phyloP scores from a whole-genome alignment of 257 asterid genomes.

The Solanum okadae region DNA sequence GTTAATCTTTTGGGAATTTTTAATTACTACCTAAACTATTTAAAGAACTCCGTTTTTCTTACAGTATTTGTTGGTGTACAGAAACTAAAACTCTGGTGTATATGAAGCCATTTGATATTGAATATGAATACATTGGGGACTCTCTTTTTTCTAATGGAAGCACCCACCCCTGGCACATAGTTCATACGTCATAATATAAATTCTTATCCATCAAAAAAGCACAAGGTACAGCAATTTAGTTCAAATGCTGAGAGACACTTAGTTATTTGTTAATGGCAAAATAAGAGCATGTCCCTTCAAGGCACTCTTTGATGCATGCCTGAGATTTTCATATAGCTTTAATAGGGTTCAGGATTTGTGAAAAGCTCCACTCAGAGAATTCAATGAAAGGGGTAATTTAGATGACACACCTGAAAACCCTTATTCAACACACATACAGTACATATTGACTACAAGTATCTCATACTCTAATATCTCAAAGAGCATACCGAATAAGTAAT shows the following conservation, averaged over 20 bases:
- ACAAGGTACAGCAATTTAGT: neutral
- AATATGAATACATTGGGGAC: neutral
- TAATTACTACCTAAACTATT: neutral
- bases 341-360: neutral
- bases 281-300: neutral
- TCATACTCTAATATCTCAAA: neutral
- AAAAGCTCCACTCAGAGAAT: neutral
- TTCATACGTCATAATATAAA: neutral
- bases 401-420: neutral
- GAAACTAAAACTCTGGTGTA: neutral
- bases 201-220: neutral
- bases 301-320: neutral
- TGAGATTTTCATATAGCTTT: neutral
- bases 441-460: neutral
- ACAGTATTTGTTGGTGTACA: neutral
- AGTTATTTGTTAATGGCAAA: neutral
- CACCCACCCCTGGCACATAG: neutral
- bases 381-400: neutral
- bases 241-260: neutral
- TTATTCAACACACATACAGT: neutral
- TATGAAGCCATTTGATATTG: neutral
- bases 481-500: constrained; percentile 25
- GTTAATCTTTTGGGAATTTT: neutral
- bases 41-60: neutral
- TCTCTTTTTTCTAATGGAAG: neutral